Evolutionary conservation across 2,329 filamentous ascomycete genomes (phyloP).

Genomic region (Aspergillus aculeatus): DNA sequence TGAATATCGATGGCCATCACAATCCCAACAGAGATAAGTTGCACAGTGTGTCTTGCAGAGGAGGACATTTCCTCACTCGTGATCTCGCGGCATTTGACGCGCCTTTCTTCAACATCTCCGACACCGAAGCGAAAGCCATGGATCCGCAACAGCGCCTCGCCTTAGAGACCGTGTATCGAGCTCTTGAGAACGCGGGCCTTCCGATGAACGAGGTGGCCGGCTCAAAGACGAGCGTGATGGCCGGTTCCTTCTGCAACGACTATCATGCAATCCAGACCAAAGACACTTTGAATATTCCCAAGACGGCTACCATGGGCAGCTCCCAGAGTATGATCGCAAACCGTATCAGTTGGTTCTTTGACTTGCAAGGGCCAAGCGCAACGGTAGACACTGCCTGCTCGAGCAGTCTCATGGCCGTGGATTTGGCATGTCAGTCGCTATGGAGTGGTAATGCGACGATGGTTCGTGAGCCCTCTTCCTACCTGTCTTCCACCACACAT

Average conservation of each 20-base stretch:
- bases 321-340: constrained; percentile 32
- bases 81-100: constrained; percentile 32
- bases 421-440: constrained; percentile 22
- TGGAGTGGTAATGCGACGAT: constrained; percentile 20
- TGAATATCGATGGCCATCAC: constrained; percentile 26
- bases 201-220: constrained; percentile 28
- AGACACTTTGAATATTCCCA: constrained; percentile 20
- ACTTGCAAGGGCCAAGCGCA: constrained; percentile 30
- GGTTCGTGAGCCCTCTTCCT: background rate
- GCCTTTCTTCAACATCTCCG: constrained; percentile 30
- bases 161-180: constrained; percentile 30
- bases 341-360: constrained; percentile 28
- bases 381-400: constrained; percentile 32
- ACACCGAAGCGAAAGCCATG: constrained; percentile 27
- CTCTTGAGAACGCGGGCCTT: constrained; percentile 28
- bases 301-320: constrained; percentile 24
- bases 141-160: constrained; percentile 35
- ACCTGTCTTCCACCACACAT: background rate
- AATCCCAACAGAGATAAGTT: constrained; percentile 20
- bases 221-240: constrained; percentile 34
- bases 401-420: constrained; percentile 24
- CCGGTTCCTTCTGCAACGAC: constrained; percentile 32
- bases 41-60: constrained; percentile 10
- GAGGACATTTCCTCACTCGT: constrained; percentile 23
- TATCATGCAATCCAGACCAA: constrained; percentile 25